These are phyloP conservation scores for Aeminium ludgeri DNA, from an alignment of 495 filamentous ascomycete species.

Conservation along the genomic window DNA sequence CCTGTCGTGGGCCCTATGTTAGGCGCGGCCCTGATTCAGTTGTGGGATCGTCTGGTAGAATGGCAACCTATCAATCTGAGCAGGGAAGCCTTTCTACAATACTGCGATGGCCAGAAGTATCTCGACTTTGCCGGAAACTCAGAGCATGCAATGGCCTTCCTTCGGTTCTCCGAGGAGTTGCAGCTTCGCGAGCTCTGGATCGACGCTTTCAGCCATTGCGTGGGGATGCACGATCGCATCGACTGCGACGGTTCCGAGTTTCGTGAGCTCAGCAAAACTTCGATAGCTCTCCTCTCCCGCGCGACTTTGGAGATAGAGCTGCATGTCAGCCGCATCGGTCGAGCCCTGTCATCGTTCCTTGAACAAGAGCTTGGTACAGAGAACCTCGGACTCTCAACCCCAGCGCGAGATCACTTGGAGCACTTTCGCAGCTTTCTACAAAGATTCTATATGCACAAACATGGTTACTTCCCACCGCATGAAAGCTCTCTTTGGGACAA, in stretches of 20 bases:
- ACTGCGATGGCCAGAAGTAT: conserved; percentile 44
- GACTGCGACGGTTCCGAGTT: conserved; percentile 33
- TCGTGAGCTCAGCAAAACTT: conserved; percentile 37
- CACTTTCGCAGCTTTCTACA: conserved; percentile 45
- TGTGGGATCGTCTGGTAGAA: conserved; percentile 39
- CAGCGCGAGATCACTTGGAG: conserved; percentile 40
- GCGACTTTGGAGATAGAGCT: conserved; percentile 46
- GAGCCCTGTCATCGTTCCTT: conserved; percentile 39
- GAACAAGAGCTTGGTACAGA: conserved; percentile 41
- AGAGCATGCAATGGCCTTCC: conserved; percentile 40
- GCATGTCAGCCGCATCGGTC: conserved; percentile 32
- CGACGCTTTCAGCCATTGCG: conserved; percentile 49
- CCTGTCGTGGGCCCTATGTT: conserved; percentile 44
- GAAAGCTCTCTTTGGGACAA: conserved; percentile 31
- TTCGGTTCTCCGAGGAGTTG: conserved; percentile 45
- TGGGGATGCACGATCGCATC: conserved; percentile 45
- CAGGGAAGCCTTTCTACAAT: conserved; percentile 35
- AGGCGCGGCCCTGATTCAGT: conserved; percentile 36
- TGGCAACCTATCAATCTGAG: conserved; percentile 20
- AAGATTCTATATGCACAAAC: conserved; percentile 39
- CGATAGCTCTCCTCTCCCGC: conserved; percentile 42
- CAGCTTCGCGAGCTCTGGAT: conserved; percentile 39
- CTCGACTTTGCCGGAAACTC: conserved; percentile 40
- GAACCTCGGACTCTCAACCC: conserved; percentile 36
- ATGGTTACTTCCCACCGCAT: conserved; percentile 48